Percentiles rank a stretch among this genome's conserved stretches.
phyloP scores from a whole-genome alignment of 2,329 filamentous ascomycete species.

The Orbilia brochopaga region DNA sequence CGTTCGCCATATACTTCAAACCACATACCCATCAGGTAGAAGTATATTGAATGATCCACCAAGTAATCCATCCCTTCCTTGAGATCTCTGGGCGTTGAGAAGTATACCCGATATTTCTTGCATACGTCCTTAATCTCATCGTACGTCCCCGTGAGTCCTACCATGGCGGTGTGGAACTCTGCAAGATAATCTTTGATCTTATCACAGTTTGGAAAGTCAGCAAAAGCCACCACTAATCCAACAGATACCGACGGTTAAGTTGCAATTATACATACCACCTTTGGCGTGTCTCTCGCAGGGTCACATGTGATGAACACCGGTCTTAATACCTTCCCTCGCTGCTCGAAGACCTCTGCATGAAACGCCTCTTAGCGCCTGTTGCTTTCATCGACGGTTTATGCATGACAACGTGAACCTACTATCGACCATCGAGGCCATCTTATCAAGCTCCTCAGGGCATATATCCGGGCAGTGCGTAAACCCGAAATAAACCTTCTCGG shows the following conservation, averaged over 20 bases:
- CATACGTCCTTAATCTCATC: conserved; percentile 92
- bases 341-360: conserved; percentile 54
- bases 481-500: conserved; percentile 84
- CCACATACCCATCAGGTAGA: conserved; percentile 84
- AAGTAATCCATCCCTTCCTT: conserved; percentile 94
- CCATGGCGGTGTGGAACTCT: conserved; percentile 86
- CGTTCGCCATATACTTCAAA: not conserved
- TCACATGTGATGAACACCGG: conserved; percentile 96
- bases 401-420: conserved; percentile 53
- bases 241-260: not conserved
- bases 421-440: conserved; percentile 97
- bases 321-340: conserved; percentile 61
- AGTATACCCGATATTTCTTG: conserved; percentile 96
- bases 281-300: conserved; percentile 84
- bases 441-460: conserved; percentile 97
- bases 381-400: not conserved
- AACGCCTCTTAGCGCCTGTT: not conserved
- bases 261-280: conserved; percentile 63
- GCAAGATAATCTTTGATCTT: conserved; percentile 77
- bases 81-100: conserved; percentile 86
- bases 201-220: not conserved
- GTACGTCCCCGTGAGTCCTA: conserved; percentile 91
- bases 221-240: not conserved
- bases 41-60: conserved; percentile 99
- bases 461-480: conserved; percentile 99